Evolutionary conservation across 805 yeast species (phyloP).

Genomic region (Candida chilensis): DNA sequence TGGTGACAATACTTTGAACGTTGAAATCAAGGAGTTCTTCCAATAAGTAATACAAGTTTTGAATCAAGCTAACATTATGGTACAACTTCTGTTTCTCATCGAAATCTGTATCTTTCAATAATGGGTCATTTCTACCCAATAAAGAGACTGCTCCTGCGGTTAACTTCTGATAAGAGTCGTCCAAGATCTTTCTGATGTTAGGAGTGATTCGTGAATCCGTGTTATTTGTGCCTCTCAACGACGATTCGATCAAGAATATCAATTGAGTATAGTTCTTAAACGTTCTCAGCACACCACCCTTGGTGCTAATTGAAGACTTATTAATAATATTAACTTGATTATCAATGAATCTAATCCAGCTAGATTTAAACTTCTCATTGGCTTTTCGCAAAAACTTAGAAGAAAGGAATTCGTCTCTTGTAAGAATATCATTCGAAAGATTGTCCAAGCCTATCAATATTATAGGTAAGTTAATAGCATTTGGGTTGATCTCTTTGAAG

Average conservation of each 20-base stretch:
- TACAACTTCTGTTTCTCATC: conserved; percentile 33
- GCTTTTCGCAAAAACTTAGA: conserved; percentile 40
- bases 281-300: conserved; percentile 22
- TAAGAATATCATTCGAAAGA: conserved; percentile 21
- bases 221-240: conserved; percentile 9
- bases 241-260: conserved; percentile 20
- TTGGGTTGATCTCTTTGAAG: conserved; percentile 23
- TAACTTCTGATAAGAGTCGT: conserved; percentile 19
- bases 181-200: conserved; percentile 13
- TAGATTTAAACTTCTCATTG: conserved; percentile 36
- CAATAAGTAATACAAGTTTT: conserved; percentile 23
- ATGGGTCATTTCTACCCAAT: conserved; percentile 30
- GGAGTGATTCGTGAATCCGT: no score
- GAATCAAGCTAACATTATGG: conserved; percentile 28
- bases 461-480: conserved; percentile 22
- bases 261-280: conserved; percentile 23
- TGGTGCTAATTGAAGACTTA: conserved; percentile 23
- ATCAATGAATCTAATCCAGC: conserved; percentile 54
- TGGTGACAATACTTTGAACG: conserved; percentile 1
- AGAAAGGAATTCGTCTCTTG: conserved; percentile 33
- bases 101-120: conserved; percentile 29
- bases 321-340: conserved; percentile 35
- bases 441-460: conserved; percentile 18
- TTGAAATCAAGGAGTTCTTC: conserved; percentile 16
- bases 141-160: conserved; percentile 22